A percentile compares a stretch with the other conserved stretches of the same genome.
These are phyloP conservation scores for Pythium sp. DNA, from an alignment of 352 stramenopile genomes.

Conservation along the genomic window DNA sequence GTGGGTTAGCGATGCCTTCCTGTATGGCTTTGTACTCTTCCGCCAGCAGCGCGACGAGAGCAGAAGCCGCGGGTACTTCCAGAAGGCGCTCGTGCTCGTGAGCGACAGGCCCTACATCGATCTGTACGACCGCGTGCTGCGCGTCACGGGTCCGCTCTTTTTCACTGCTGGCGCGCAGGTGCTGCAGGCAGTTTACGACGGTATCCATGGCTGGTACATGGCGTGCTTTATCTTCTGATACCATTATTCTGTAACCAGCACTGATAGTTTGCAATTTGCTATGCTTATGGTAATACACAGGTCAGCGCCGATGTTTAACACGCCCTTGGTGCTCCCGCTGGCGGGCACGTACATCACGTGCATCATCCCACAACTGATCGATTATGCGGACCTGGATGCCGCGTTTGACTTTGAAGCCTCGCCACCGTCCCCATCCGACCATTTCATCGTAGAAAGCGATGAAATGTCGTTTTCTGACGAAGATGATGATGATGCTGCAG, in stretches of 20 bases:
- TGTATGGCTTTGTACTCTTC: constrained; percentile 86
- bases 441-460: constrained; percentile 37
- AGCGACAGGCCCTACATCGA: constrained; percentile 68
- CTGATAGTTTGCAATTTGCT: neutral
- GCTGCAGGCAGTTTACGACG: constrained; percentile 67
- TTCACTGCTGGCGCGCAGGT: constrained; percentile 72
- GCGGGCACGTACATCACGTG: constrained; percentile 77
- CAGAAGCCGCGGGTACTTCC: constrained; percentile 73
- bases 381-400: constrained; percentile 46
- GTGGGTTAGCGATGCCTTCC: constrained; percentile 29
- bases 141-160: constrained; percentile 69
- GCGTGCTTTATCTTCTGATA: neutral
- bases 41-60: constrained; percentile 73
- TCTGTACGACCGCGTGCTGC: constrained; percentile 72
- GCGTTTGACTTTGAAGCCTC: constrained; percentile 27
- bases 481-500: constrained; percentile 25
- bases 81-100: constrained; percentile 83
- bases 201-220: constrained; percentile 63
- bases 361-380: constrained; percentile 63
- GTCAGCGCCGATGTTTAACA: constrained; percentile 46
- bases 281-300: constrained; percentile 20
- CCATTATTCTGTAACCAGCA: neutral
- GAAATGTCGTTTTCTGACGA: constrained; percentile 29
- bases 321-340: constrained; percentile 55
- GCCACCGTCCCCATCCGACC: constrained; percentile 37